Base-by-base conservation (phyloP, 257 asterid species). In the Verbena officinalis region DNA sequence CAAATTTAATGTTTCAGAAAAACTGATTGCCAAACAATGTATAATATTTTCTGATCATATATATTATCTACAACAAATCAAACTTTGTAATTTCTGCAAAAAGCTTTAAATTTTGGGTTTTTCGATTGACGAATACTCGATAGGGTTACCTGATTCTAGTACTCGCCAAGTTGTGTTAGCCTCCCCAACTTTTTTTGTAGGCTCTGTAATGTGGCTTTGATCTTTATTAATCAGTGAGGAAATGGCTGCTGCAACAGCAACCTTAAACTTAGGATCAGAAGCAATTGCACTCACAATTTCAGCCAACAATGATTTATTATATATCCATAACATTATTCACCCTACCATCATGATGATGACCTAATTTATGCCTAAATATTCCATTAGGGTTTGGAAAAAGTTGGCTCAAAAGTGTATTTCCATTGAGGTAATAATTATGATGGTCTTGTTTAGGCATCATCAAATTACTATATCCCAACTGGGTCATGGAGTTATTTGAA, bases 171-270 rank as follows among this genome's bases (percentile, higher is more conserved):
- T 52, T 3, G 54, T 45, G 13, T 62, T 72, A 49, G n/a, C n/a
- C n/a, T 57, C 74, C 46, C 21, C 42, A 42, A 73, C 40, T 36
- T 4, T 73, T 67, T 61, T 64, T 64, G 74, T 9, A n/a, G n/a
- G n/a, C n/a, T n/a, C n/a, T 64, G 75, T 20, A 33, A 1, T 27
- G 14, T 80, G 87, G 83, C 61, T 68, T 49, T n/a, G n/a, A n/a
- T 86, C 97, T 69, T 89, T 80, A 76, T 81, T 89, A 31, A 85
- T 83, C 70, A 86, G 78, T 6, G 98, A 84, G 5, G 97, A 89
- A 69, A 89, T 85, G 48, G 98, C 98, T 16, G 97, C 93, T 42
- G 95, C 98, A 14, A 92, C 95, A 50, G 95, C 97, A 75, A 80
- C 95, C 79, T 89, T 83, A 82, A 89, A 85, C 80, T 78, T 83